A percentile compares a stretch with the other conserved stretches of the same genome.
Evolutionary conservation across 805 yeast species (phyloP).

Genomic region (Sungouiella blattae): DNA sequence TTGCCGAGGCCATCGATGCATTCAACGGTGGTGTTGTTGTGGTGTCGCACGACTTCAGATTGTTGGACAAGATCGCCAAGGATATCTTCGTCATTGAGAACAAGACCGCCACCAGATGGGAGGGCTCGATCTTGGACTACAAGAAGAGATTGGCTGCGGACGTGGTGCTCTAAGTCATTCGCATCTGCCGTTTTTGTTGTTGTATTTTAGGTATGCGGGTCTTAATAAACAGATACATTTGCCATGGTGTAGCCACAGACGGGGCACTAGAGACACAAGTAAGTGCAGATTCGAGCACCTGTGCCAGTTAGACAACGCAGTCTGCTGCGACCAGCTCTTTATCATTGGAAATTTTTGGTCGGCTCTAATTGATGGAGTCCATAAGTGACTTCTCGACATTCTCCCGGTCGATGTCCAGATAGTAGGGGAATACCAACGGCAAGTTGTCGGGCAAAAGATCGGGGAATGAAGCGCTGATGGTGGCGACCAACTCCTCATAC

Average conservation of each 20-base stretch:
- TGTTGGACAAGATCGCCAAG: constrained; percentile 94
- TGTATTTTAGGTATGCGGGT: constrained; percentile 5
- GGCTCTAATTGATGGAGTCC: constrained; percentile 4
- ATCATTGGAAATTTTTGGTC: too few relatives aligned
- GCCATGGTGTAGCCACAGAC: too few relatives aligned
- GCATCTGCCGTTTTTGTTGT: constrained; percentile 1
- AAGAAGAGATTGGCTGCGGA: constrained; percentile 92
- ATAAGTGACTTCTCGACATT: constrained; percentile 6
- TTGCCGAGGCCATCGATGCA: constrained; percentile 91
- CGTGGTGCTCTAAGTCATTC: constrained; percentile 55
- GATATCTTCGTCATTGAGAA: constrained; percentile 95
- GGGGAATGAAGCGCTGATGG: constrained; percentile 45
- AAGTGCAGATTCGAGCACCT: too few relatives aligned
- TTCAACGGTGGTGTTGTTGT: constrained; percentile 98
- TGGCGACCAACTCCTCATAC: constrained; percentile 39
- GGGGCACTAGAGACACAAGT: too few relatives aligned
- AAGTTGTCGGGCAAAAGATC: constrained; percentile 44
- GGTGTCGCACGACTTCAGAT: constrained; percentile 98
- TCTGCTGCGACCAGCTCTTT: too few relatives aligned
- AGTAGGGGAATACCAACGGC: constrained; percentile 32
- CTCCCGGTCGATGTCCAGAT: constrained; percentile 29
- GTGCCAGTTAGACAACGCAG: too few relatives aligned
- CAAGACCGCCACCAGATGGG: constrained; percentile 96
- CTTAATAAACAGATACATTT: too few relatives aligned
- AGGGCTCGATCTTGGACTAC: constrained; percentile 84